Conservation (phyloP, 352 stramenopile species). For the Phytophthora niederhauseri region DNA sequence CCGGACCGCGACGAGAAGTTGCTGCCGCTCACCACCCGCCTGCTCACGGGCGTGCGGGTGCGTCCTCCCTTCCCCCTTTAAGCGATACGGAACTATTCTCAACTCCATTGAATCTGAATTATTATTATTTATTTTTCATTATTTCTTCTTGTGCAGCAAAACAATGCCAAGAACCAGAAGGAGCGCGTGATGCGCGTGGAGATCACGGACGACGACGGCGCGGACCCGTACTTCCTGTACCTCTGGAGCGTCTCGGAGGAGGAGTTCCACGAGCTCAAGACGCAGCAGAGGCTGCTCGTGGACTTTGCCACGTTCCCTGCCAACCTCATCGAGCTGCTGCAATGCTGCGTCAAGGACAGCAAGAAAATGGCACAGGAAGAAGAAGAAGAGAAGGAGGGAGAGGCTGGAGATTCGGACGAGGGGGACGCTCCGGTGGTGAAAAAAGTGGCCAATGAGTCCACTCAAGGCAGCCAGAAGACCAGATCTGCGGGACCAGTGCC, state of each 20-base stretch:
- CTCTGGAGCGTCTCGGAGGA: slow-evolving; percentile 94
- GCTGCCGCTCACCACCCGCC: slow-evolving; percentile 70
- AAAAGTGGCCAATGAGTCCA: slow-evolving; percentile 6
- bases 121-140: slow-evolving; percentile 3
- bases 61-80: slow-evolving; percentile 8
- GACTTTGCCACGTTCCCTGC: slow-evolving; percentile 93
- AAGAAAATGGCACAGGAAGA: slow-evolving; percentile 39
- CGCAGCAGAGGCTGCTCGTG: slow-evolving; percentile 93
- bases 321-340: slow-evolving; percentile 94
- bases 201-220: slow-evolving; percentile 93
- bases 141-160: slow-evolving; percentile 52
- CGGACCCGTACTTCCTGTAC: slow-evolving; percentile 93
- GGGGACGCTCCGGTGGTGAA: slow-evolving; percentile 1
- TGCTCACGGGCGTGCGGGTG: slow-evolving; percentile 80
- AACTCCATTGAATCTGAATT: neutral
- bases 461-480: slow-evolving; percentile 34
- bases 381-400: slow-evolving; percentile 22
- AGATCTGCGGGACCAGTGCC: slow-evolving; percentile 74
- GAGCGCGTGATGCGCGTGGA: slow-evolving; percentile 93
- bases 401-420: slow-evolving; percentile 2
- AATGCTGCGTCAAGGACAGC: slow-evolving; percentile 87
- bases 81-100: neutral
- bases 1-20: slow-evolving; percentile 83
- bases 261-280: slow-evolving; percentile 95
- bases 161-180: slow-evolving; percentile 78